These are phyloP conservation scores for Gonapodya sp. DNA, from an alignment of 192 early-diverging fungal genomes.

Conservation along the genomic window DNA sequence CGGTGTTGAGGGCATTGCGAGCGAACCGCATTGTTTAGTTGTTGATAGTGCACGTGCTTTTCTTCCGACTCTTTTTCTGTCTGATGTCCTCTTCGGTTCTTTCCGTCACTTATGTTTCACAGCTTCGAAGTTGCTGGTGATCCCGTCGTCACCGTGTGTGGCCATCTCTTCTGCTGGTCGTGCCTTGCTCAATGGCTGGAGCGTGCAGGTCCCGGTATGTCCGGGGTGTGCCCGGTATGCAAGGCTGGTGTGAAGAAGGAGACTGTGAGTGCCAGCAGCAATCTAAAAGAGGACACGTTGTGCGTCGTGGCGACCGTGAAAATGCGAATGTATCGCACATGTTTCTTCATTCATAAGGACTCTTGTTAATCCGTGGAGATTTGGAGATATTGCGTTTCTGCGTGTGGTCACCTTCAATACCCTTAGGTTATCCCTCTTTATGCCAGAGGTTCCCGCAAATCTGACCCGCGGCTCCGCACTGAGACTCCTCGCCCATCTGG, in stretches of 20 bases:
- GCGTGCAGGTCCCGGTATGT: neutral
- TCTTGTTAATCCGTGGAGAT: too few species aligned
- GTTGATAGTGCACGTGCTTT: neutral
- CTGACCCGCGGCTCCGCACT: slow-evolving; percentile 44
- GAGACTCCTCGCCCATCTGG: slow-evolving; percentile 52
- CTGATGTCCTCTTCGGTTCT: too few species aligned
- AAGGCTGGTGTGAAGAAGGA: slow-evolving; percentile 76
- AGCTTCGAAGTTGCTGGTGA: slow-evolving; percentile 3
- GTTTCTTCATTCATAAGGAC: too few species aligned
- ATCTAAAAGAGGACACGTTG: too few species aligned
- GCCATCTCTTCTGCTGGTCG: slow-evolving; percentile 8
- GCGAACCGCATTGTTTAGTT: neutral
- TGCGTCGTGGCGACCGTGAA: too few species aligned
- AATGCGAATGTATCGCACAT: too few species aligned
- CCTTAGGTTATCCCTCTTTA: slow-evolving; percentile 68
- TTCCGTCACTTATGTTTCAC: neutral
- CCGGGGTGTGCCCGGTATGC: slow-evolving; percentile 57
- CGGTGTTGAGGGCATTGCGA: neutral
- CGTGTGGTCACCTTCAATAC: neutral
- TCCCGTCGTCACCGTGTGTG: slow-evolving; percentile 9
- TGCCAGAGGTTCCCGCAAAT: slow-evolving; percentile 64
- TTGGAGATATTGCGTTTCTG: too few species aligned
- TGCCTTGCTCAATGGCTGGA: neutral
- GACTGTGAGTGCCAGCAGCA: slow-evolving; percentile 15
- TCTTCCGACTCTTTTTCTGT: too few species aligned